Evolutionary conservation across 352 stramenopile genomes (phyloP).

Genomic region (Aphanomyces invadans): DNA sequence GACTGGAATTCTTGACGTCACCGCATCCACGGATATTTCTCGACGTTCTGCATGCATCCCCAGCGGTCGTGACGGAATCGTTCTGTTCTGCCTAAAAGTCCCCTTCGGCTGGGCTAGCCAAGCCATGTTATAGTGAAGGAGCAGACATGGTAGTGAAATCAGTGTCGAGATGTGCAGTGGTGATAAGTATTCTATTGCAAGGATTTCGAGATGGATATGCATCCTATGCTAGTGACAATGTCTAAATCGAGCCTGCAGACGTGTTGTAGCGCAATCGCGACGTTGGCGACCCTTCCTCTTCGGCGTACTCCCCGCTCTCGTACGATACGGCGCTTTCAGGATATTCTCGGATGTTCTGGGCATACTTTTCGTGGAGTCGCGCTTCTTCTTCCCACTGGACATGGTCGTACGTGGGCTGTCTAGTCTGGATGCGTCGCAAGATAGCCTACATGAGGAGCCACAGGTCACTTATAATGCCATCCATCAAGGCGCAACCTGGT

Average conservation of each 20-base stretch:
- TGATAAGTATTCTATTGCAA: too few species aligned
- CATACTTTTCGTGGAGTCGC: conserved; percentile 74
- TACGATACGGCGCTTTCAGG: conserved; percentile 37
- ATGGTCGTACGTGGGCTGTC: conserved; percentile 85
- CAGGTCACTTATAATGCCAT: not conserved
- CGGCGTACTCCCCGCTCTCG: conserved; percentile 27
- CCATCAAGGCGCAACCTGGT: conserved; percentile 39
- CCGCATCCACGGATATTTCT: too few species aligned
- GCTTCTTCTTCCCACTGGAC: conserved; percentile 86
- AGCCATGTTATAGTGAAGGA: too few species aligned
- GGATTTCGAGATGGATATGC: too few species aligned
- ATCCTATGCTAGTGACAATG: not conserved
- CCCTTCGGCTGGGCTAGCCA: too few species aligned
- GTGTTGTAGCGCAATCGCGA: conserved; percentile 18
- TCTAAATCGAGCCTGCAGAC: conserved; percentile 9
- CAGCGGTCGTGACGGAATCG: too few species aligned
- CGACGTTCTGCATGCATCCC: too few species aligned
- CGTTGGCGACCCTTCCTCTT: conserved; percentile 15
- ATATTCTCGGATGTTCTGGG: conserved; percentile 85
- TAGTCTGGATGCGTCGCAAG: conserved; percentile 82
- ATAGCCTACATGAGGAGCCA: conserved; percentile 33
- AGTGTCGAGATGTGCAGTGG: too few species aligned
- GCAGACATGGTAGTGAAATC: too few species aligned
- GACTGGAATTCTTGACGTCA: too few species aligned
- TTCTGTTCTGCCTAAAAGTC: too few species aligned